Base-by-base conservation (phyloP, 768 basidiomycete species). In the Cubamyces sp. region DNA sequence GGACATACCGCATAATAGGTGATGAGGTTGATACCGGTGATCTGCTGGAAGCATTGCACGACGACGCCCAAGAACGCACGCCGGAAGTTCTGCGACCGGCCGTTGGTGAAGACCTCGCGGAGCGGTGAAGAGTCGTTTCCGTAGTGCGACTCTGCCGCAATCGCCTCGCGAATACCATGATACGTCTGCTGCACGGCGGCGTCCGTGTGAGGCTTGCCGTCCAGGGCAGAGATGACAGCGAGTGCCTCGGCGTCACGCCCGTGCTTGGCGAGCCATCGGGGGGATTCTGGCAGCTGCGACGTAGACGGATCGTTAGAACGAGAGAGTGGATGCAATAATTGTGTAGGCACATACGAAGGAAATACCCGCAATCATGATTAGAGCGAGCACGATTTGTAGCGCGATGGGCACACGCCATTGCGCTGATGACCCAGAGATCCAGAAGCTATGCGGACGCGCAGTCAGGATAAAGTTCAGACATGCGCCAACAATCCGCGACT, bases 41-140 rank as follows among this genome's bases (percentile, higher is more conserved):
- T 86, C 75, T 88, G 87, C 70, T 88, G 86, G 76, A 87, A 87
- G 69, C 84, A 84, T 66, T 88, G 87, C 49, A 82, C 81, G 49
- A 81, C 73, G 21, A 87, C 75, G 2, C 82, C 88, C 48, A 87
- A 69, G 48, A 78, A 70, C 16, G 82, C 82, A 45, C 87, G 76
- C 45, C 85, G 75, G 73, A 87, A 84, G 72, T 88, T 87, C 69
- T 88, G 87, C 21, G 74, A 75, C 26, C 80, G 82, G 0, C 87
- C 86, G 25, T 79, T 74, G 0, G 79, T 81, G 65, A 87, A 82
- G 7, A 88, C 72, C 58, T 86, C 84, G n/a, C 74, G 72, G 0
- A 88, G 71, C 11, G 79, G 71, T n/a, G 77, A 76, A 25, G 73
- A 73, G 15, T 65, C 68, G 11, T 64, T 63, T 3, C 70, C 69